Conservation (phyloP, 1,284 basidiomycete genomes). For the Pulveroboletus sp. region DNA sequence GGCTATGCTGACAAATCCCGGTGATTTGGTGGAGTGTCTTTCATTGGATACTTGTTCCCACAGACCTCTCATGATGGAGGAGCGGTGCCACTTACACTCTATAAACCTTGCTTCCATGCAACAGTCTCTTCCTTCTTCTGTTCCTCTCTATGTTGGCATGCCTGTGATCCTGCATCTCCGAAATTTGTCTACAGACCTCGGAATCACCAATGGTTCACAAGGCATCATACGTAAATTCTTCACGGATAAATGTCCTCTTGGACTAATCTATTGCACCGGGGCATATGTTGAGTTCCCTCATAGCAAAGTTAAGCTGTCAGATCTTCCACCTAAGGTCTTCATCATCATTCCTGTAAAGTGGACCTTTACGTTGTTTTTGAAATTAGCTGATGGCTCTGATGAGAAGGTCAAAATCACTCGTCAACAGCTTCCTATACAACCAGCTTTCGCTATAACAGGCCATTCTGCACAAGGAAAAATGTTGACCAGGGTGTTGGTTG, state of each 20-base stretch:
- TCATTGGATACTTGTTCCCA: neutral
- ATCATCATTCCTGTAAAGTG: neutral
- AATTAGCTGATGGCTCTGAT: neutral
- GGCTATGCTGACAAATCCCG: no score
- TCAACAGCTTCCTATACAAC: neutral
- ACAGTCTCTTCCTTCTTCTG: conserved; percentile 8
- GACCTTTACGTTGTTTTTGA: neutral
- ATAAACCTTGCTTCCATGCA: neutral
- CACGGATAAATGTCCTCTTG: no score
- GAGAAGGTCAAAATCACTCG: neutral
- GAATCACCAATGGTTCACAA: conserved; percentile 27
- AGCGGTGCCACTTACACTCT: neutral
- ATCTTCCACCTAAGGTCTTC: neutral
- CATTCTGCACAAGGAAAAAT: neutral
- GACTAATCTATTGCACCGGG: no score
- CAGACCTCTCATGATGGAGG: neutral
- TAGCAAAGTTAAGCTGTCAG: neutral
- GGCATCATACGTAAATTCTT: conserved; percentile 9
- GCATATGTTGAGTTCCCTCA: neutral
- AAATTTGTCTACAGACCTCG: conserved; percentile 32
- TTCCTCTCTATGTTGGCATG: conserved; percentile 26
- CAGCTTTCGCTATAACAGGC: neutral
- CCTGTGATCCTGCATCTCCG: conserved; percentile 23
- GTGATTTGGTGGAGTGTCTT: neutral
- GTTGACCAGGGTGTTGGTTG: neutral